These are phyloP conservation scores for Penicillium paxilli DNA, from an alignment of 495 filamentous ascomycete species.

Conservation along the genomic window DNA sequence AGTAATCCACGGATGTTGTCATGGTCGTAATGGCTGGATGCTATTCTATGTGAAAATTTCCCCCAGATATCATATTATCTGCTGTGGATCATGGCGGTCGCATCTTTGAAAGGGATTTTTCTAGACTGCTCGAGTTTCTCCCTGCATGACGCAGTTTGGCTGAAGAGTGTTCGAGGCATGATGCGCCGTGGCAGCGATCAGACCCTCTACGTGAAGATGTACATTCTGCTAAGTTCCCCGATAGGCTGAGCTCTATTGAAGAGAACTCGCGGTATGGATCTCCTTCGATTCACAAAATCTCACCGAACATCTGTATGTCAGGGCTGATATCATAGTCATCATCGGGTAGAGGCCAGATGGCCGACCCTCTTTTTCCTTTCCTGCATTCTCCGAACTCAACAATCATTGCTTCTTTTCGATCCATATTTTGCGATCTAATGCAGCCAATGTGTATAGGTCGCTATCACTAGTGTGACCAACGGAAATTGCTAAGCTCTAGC, in stretches of 20 bases:
- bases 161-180: background rate
- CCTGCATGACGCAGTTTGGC: background rate
- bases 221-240: background rate
- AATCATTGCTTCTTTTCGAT: background rate
- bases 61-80: background rate
- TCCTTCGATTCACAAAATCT: conserved; percentile 7
- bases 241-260: conserved; percentile 2
- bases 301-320: background rate
- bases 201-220: background rate
- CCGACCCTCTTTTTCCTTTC: background rate
- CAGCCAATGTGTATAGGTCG: background rate
- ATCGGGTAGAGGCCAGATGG: background rate
- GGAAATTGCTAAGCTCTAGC: background rate
- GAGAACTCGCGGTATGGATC: conserved; percentile 1
- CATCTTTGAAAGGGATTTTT: background rate
- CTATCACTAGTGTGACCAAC: background rate
- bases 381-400: background rate
- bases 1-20: background rate
- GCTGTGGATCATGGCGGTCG: background rate
- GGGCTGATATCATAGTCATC: conserved; percentile 12
- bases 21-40: background rate
- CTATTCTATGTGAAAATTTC: background rate
- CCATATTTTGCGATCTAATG: background rate
- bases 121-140: background rate
- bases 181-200: background rate